These are phyloP conservation scores for Debaryomyces subglobosus DNA, from an alignment of 1,139 yeast species.

Conservation along the genomic window DNA sequence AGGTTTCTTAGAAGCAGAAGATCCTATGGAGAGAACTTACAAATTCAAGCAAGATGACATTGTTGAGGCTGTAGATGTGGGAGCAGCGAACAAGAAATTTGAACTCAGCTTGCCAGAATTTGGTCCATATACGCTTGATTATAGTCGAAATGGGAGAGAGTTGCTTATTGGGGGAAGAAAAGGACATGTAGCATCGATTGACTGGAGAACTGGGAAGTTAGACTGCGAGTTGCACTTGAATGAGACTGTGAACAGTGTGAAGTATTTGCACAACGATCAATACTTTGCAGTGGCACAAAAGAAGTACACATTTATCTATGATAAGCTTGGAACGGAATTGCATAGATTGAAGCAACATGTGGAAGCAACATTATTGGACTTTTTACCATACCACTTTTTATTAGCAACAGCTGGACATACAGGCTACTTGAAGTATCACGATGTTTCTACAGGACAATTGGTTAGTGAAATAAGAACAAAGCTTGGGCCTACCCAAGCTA, in stretches of 20 bases:
- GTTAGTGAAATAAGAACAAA: conserved; percentile 86
- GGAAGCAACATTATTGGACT: conserved; percentile 81
- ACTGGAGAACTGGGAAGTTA: conserved; percentile 87
- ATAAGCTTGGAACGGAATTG: conserved; percentile 85
- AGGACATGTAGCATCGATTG: conserved; percentile 95
- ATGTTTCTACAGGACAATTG: conserved; percentile 88
- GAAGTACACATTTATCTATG: conserved; percentile 90
- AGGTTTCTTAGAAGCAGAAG: conserved; percentile 90
- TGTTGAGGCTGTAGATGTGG: conserved; percentile 71
- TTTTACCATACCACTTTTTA: conserved; percentile 89
- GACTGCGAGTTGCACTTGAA: conserved; percentile 82
- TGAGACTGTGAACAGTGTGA: conserved; percentile 89
- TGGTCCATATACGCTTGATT: conserved; percentile 87
- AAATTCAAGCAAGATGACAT: conserved; percentile 85
- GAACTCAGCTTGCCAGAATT: conserved; percentile 72
- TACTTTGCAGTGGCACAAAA: conserved; percentile 97
- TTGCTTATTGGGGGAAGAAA: conserved; percentile 83
- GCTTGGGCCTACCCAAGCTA: conserved; percentile 84
- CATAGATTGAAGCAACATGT: conserved; percentile 90
- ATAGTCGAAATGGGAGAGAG: conserved; percentile 84
- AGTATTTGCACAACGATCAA: conserved; percentile 89
- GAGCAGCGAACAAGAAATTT: conserved; percentile 75
- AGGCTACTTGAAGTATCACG: conserved; percentile 89
- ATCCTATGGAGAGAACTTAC: conserved; percentile 82
- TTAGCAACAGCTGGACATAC: conserved; percentile 87